A percentile compares a stretch with the other conserved stretches of the same genome.
Conservation (phyloP, 768 basidiomycete species). For the Amyloporia xantha region DNA sequence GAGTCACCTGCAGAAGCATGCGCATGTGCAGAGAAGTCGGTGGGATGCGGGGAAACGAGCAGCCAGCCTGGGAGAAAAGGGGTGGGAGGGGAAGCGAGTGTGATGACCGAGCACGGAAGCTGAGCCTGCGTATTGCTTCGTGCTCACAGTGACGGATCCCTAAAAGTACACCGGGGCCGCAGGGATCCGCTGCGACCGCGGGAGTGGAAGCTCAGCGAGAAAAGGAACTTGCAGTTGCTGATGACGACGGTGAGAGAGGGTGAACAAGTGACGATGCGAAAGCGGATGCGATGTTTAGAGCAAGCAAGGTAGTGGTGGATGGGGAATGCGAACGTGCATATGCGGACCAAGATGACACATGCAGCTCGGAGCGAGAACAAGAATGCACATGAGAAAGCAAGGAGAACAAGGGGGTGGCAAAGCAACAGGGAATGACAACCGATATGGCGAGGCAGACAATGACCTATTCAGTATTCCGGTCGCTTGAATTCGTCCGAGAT, state of each 20-base stretch:
- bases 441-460: not conserved
- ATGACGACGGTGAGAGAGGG: not conserved
- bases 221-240: not conserved
- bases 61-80: not conserved
- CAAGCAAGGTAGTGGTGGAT: not conserved
- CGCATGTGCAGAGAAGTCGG: not conserved
- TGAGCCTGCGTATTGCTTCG: too few species aligned
- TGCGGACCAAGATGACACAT: not conserved
- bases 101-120: not conserved
- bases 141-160: too few species aligned
- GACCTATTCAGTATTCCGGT: not conserved
- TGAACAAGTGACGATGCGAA: not conserved
- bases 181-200: not conserved
- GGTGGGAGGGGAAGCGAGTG: not conserved
- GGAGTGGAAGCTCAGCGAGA: too few species aligned
- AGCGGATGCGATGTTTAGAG: constrained; percentile 1
- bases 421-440: not conserved
- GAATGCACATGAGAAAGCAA: not conserved
- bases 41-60: not conserved
- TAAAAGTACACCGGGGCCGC: constrained; percentile 2
- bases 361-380: not conserved
- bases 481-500: constrained; percentile 3
- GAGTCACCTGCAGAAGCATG: not conserved
- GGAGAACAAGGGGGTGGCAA: not conserved
- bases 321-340: not conserved